phyloP scores from a whole-genome alignment of 75 land plant species.

The Selaginella moellendorffii region DNA sequence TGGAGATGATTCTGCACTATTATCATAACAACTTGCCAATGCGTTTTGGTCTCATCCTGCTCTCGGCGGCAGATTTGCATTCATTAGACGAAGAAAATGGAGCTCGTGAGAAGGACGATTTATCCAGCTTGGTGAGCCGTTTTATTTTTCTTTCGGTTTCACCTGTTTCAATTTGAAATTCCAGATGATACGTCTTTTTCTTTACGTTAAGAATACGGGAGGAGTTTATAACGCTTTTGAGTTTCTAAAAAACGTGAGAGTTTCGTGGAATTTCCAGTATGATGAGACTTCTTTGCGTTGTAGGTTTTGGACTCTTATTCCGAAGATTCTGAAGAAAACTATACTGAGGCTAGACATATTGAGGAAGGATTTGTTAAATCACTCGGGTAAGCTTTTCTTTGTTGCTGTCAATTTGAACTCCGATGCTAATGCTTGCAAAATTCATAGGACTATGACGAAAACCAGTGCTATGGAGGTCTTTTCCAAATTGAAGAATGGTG shows the following conservation, averaged over 20 bases:
- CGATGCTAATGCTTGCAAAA: too few relatives aligned
- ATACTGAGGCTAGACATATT: constrained; percentile 39
- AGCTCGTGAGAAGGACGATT: constrained; percentile 28
- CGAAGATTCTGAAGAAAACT: constrained; percentile 37
- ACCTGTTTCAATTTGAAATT: constrained; percentile 11
- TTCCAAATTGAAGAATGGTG: constrained; percentile 40
- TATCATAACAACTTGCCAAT: constrained; percentile 63
- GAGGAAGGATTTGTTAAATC: constrained; percentile 74
- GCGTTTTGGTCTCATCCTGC: constrained; percentile 78
- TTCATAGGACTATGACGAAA: constrained; percentile 13
- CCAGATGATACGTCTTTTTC: constrained; percentile 68
- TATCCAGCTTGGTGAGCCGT: constrained; percentile 42
- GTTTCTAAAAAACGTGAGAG: constrained; percentile 59
- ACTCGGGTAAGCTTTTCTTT: constrained; percentile 33
- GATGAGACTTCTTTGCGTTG: too few relatives aligned
- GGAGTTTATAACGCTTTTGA: constrained; percentile 45
- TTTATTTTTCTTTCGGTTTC: too few relatives aligned
- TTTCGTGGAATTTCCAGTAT: too few relatives aligned
- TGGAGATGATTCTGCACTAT: constrained; percentile 40
- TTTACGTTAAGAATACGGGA: constrained; percentile 49
- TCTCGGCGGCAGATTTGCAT: constrained; percentile 32
- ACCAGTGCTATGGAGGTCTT: constrained; percentile 46
- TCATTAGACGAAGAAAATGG: constrained; percentile 27
- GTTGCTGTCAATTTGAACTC: constrained; percentile 15
- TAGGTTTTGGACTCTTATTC: too few relatives aligned